A percentile compares a stretch with the other conserved stretches of the same genome.
phyloP scores from a whole-genome alignment of 768 basidiomycete genomes.

The Rhodotorula paludigena region DNA sequence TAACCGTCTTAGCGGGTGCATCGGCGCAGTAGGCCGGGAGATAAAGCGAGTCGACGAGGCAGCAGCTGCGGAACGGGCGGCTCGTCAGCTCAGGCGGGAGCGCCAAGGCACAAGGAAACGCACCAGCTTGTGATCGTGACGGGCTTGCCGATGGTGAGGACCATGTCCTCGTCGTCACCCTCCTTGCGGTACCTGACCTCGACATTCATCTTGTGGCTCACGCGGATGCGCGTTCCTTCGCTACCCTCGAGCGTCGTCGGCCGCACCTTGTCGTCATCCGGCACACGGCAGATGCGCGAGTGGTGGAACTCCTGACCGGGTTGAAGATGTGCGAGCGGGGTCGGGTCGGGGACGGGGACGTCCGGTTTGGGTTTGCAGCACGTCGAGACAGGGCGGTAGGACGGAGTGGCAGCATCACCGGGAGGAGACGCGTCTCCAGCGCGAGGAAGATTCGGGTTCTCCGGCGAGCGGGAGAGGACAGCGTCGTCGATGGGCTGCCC shows the following conservation, averaged over 20 bases:
- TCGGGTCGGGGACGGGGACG: conserved; percentile 11
- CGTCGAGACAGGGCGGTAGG: not conserved
- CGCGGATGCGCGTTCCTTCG: conserved; percentile 17
- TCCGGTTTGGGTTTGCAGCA: conserved; percentile 8
- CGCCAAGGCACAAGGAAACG: not conserved
- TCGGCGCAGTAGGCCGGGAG: conserved; percentile 20
- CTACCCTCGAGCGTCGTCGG: conserved; percentile 22
- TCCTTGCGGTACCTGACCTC: conserved; percentile 23
- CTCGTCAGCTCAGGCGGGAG: not conserved
- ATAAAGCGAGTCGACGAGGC: conserved; percentile 18
- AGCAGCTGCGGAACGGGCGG: not conserved
- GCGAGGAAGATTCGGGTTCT: not conserved
- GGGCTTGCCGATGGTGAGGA: conserved; percentile 22
- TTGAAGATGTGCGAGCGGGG: not conserved
- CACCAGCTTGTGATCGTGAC: conserved; percentile 26
- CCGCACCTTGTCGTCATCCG: conserved; percentile 26
- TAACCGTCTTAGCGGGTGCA: conserved; percentile 2
- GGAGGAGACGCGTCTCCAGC: too few species aligned
- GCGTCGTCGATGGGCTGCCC: not conserved
- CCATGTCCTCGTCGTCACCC: conserved; percentile 7
- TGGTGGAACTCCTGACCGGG: conserved; percentile 13
- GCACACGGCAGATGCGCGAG: conserved; percentile 23
- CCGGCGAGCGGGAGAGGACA: not conserved
- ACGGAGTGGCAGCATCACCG: not conserved
- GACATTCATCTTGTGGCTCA: conserved; percentile 13